Conservation (phyloP, 1,139 yeast species). For the Spencermartinsiella ligniputridi region DNA sequence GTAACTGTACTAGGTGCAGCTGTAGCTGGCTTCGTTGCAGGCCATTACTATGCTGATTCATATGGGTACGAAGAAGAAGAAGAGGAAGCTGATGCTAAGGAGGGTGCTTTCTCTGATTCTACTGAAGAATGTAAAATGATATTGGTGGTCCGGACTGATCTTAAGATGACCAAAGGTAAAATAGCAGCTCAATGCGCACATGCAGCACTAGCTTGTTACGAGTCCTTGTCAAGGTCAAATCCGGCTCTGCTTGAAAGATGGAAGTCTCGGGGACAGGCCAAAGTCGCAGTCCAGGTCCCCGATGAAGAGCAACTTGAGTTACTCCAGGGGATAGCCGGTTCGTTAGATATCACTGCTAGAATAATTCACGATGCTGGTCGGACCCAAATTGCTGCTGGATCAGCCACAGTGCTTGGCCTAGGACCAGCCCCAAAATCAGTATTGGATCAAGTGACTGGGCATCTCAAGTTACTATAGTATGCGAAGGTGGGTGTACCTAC, state of each 20-base stretch:
- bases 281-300: conserved; percentile 76
- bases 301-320: conserved; percentile 72
- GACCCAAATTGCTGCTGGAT: conserved; percentile 92
- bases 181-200: conserved; percentile 97
- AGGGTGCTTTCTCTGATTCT: conserved; percentile 37
- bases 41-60: not conserved
- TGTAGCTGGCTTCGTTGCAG: not conserved
- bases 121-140: conserved; percentile 83
- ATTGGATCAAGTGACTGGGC: conserved; percentile 76
- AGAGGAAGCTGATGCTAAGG: conserved; percentile 19
- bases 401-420: conserved; percentile 88
- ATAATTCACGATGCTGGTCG: conserved; percentile 95
- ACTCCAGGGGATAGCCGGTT: conserved; percentile 74
- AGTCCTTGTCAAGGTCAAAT: conserved; percentile 49
- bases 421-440: conserved; percentile 95
- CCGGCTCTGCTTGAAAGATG: conserved; percentile 55
- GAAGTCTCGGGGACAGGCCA: conserved; percentile 90
- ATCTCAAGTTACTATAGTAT: conserved; percentile 63
- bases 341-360: conserved; percentile 71
- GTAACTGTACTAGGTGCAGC: not conserved
- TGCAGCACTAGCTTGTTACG: conserved; percentile 91
- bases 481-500: not conserved
- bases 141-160: conserved; percentile 78
- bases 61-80: conserved; percentile 5
- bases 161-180: conserved; percentile 92